Evolutionary conservation across 768 basidiomycete species (phyloP), one percentile per base, ranked within the genome.

Genomic region (Suillus luteus): DNA sequence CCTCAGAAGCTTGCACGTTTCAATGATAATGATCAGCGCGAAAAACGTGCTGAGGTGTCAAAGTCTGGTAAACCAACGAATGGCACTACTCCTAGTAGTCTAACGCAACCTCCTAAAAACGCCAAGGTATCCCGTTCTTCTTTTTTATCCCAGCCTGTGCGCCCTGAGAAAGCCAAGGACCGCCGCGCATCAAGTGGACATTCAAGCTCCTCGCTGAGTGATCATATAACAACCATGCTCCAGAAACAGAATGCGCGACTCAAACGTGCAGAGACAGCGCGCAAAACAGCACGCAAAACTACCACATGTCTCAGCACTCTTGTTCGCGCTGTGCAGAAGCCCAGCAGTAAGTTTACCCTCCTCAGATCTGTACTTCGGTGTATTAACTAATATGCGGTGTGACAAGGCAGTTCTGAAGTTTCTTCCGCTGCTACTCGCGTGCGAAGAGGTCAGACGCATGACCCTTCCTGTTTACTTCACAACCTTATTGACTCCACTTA

Each of bases 1-100:
- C 66, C 66, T 1, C 61, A 24, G 54, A 76, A 76, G 60, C 17
- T 61, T 15, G 68, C 71, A 0, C 67, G 75, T 11, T 55, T 75
- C 41, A 64, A 68, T 55, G 48, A 59, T 52, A 17, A 24, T 41
- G 3, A 24, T 40, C 58, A 44, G 40, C 59, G 24, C 33, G 12
- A n/a, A 3, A 38, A 31, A 35, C 2, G 15, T n/a, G 4, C 19
- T 40, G n/a, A 17, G 27, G 41, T 59, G 7, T 46, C 37, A 5
- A 27, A 31, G 41, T 59, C 59, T 31, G 46, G 37, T 15, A 49
- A 62, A 22, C 48, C 10, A 46, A 49, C 59, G 24, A 59, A 41
- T 35, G 48, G 15, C 6, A 62, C 54, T n/a, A 55, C 63, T 37
- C 63, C 61, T 14, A n/a, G 52, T 54, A 54, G 52, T 54, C 40